A percentile compares a stretch with the other conserved stretches of the same genome.
Conservation (phyloP, 2,329 filamentous ascomycete species). For the Basipetospora chlamydospora region DNA sequence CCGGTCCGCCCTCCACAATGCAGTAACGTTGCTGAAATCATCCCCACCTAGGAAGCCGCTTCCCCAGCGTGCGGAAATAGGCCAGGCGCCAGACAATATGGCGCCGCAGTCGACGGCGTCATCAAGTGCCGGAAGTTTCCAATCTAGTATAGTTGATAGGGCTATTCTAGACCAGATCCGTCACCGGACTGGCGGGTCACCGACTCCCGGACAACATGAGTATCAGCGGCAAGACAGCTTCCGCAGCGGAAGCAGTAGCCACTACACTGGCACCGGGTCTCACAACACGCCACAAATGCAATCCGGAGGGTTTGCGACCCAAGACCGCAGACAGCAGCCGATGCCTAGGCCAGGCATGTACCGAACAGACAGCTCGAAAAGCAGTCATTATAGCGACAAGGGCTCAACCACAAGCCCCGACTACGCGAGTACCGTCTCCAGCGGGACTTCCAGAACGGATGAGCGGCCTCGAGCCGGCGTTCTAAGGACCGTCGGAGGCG, state of each 20-base stretch:
- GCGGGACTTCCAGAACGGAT: constrained; percentile 32
- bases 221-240: constrained; percentile 22
- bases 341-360: constrained; percentile 1
- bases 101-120: constrained; percentile 1
- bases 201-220: constrained; percentile 10
- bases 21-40: constrained; percentile 19
- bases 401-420: constrained; percentile 56
- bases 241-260: constrained; percentile 18
- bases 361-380: constrained; percentile 25
- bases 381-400: constrained; percentile 44
- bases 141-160: constrained; percentile 23
- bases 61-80: constrained; percentile 22
- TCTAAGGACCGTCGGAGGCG: constrained; percentile 60
- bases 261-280: constrained; percentile 11
- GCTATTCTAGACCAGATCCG: constrained; percentile 34
- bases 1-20: constrained; percentile 1
- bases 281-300: constrained; percentile 1
- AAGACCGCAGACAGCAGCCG: not conserved
- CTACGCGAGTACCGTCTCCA: constrained; percentile 57
- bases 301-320: not conserved
- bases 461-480: constrained; percentile 66
- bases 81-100: not conserved
- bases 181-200: constrained; percentile 12
- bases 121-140: constrained; percentile 3
- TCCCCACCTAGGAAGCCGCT: constrained; percentile 37